A percentile compares a stretch with the other conserved stretches of the same genome.
Evolutionary conservation across 805 yeast species (phyloP).

Genomic region (Lipomyces anomalus): DNA sequence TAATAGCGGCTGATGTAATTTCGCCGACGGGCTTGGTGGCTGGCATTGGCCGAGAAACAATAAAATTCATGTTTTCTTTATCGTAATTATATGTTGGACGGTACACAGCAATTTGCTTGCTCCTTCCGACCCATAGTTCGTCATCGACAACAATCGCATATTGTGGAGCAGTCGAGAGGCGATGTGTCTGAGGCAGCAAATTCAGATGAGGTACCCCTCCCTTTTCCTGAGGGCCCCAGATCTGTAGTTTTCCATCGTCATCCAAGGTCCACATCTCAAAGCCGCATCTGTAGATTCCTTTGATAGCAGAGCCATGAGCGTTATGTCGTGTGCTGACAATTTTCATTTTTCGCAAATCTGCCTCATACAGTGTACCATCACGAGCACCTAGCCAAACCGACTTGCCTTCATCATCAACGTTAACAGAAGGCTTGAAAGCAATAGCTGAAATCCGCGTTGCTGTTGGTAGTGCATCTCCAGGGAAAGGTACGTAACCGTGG

Average conservation of each 20-base stretch:
- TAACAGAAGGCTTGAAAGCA: slow-evolving; percentile 23
- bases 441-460: slow-evolving; percentile 28
- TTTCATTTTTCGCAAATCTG: slow-evolving; percentile 22
- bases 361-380: slow-evolving; percentile 33
- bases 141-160: slow-evolving; percentile 27
- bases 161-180: slow-evolving; percentile 28
- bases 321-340: slow-evolving; percentile 25
- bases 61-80: slow-evolving; percentile 23
- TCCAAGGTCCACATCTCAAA: slow-evolving; percentile 34
- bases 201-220: slow-evolving; percentile 23
- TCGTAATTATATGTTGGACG: slow-evolving; percentile 24
- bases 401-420: slow-evolving; percentile 19
- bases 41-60: slow-evolving; percentile 28
- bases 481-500: slow-evolving; percentile 26
- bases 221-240: slow-evolving; percentile 30
- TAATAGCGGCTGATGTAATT: slow-evolving; percentile 30
- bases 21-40: slow-evolving; percentile 26
- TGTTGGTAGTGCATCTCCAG: too few relatives aligned
- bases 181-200: slow-evolving; percentile 28
- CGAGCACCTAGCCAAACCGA: slow-evolving; percentile 34
- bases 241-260: slow-evolving; percentile 35
- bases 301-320: slow-evolving; percentile 20
- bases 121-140: slow-evolving; percentile 34
- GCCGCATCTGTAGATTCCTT: slow-evolving; percentile 22
- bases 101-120: slow-evolving; percentile 32